Evolutionary conservation across 2,329 filamentous ascomycete species (phyloP), one percentile per base, ranked within the genome.

Genomic region (Colletotrichum shisoi): DNA sequence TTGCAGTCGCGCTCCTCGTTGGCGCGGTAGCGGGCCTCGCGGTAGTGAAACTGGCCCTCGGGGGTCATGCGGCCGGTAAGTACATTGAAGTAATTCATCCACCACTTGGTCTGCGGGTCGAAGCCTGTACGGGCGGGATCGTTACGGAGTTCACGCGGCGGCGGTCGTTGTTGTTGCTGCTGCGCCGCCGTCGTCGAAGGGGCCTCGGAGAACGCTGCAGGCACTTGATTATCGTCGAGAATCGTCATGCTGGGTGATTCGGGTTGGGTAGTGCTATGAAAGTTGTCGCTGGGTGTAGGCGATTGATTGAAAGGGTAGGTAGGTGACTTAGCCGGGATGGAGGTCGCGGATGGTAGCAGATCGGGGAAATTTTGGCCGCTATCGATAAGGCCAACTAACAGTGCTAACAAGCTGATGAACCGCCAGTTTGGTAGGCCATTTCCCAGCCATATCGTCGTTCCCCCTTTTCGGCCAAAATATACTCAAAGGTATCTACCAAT

Each of bases 71-170:
- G 83, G 63, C 91, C 91, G 17, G 91, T 88, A 57, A 96, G 82
- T 79, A 94, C 91, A 73, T 87, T 87, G 84, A 96, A 97, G 82
- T 93, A 91, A 81, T 91, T 96, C 76, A 90, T 85, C 90, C 92
- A 97, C 83, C 84, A 87, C 69, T 79, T 79, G 52, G 81, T 83
- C 71, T 82, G 73, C 58, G 87, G 87, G 77, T 89, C 85, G 81
- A 89, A 89, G 71, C 87, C 86, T 24, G 87, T 89, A 70, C 84
- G 82, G 66, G 81, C 76, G 48, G 87, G 86, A 77, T 89, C 85
- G 77, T 89, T 89, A 71, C 80, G 72, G 71, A 85, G 77, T 74
- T 81, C 75, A 68, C 68, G 72, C 67, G 72, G 75, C 63, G 73
- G 65, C 44, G 60, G 61, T 61, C 49, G 40, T 51, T 39, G 57